Evolutionary conservation across 2,329 filamentous ascomycete species (phyloP), one percentile per base, ranked within the genome.

Genomic region (Aspergillus ustus): DNA sequence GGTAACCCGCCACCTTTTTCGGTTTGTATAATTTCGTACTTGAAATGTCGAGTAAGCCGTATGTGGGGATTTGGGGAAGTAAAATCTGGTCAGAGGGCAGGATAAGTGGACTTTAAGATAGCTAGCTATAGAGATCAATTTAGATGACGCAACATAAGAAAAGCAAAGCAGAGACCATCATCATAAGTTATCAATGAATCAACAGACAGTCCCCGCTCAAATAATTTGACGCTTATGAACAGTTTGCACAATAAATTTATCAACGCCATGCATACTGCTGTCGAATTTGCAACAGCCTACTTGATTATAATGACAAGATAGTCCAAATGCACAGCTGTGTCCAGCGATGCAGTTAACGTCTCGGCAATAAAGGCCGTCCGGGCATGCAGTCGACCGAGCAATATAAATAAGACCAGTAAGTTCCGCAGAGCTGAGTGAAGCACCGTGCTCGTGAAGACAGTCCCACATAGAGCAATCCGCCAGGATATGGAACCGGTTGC

Each of bases 401-500:
- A 79, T 65, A 20, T 66, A 72, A 50, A 66, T 66, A 37, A 79
- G 63, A 40, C 72, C 73, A 15, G 63, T 64, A 3, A 69, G 57
- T 34, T 75, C 64, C 19, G 63, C 60, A 0, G 29, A 50, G 22
- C 20, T 66, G 22, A 76, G 62, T 5, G 6, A 0, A 4, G 57
- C 62, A 1, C 64, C 65, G 57, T 78, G 76, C 2, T 64, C 59
- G 44, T 77, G 68, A 2, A 45, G 55, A 46, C 77, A 79, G 1
- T 52, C 29, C 8, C 31, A 9, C 3, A 9, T 69, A 4, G 57
- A 22, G 50, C 71, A 73, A 2, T 31, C 52, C 0, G 70, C 71
- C 15, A 73, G 53, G 3, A 78, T 67, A 52, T 77, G 72, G 44
- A 67, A 76, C 9, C 54, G 65, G 54, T 78, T 77, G 66, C 76